These are phyloP conservation scores for Metschnikowia baotianmanensis DNA, from an alignment of 805 yeast species.

Conservation along the genomic window DNA sequence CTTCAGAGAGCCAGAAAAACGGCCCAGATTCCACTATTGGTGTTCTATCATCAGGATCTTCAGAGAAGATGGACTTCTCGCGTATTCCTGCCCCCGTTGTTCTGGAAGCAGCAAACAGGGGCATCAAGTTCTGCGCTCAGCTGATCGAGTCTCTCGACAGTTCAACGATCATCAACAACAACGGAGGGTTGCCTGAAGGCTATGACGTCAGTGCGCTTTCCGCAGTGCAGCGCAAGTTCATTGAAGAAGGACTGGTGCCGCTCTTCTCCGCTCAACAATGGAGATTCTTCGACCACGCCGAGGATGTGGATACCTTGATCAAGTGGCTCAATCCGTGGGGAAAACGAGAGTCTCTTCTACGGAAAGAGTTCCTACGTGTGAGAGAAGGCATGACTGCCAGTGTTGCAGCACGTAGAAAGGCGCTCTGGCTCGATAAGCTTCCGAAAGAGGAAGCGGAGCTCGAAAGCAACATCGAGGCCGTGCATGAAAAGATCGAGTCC, in stretches of 20 bases:
- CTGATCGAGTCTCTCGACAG: constrained; percentile 15
- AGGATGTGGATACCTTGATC: constrained; percentile 54
- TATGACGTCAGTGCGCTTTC: constrained; percentile 22
- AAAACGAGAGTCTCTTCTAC: constrained; percentile 60
- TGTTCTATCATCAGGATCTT: no score
- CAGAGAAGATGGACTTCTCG: constrained; percentile 26
- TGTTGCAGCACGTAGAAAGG: constrained; percentile 56
- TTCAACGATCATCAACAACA: constrained; percentile 10
- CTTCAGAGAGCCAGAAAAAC: not conserved
- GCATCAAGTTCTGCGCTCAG: constrained; percentile 26
- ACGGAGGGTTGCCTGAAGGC: constrained; percentile 17
- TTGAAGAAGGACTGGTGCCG: constrained; percentile 65
- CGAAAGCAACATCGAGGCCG: constrained; percentile 12
- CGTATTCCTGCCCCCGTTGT: constrained; percentile 21
- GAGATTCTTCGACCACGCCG: constrained; percentile 64
- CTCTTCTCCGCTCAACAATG: constrained; percentile 55
- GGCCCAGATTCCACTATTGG: no score
- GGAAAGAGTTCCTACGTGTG: constrained; percentile 56
- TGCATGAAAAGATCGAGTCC: constrained; percentile 7
- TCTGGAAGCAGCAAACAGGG: constrained; percentile 29
- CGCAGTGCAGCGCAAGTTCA: constrained; percentile 54
- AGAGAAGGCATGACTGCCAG: constrained; percentile 54
- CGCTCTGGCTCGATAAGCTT: constrained; percentile 44
- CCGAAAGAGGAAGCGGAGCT: constrained; percentile 29
- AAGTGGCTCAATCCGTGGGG: constrained; percentile 79